phyloP scores from a whole-genome alignment of 2,329 filamentous ascomycete species.

The Colletotrichum paranaense region DNA sequence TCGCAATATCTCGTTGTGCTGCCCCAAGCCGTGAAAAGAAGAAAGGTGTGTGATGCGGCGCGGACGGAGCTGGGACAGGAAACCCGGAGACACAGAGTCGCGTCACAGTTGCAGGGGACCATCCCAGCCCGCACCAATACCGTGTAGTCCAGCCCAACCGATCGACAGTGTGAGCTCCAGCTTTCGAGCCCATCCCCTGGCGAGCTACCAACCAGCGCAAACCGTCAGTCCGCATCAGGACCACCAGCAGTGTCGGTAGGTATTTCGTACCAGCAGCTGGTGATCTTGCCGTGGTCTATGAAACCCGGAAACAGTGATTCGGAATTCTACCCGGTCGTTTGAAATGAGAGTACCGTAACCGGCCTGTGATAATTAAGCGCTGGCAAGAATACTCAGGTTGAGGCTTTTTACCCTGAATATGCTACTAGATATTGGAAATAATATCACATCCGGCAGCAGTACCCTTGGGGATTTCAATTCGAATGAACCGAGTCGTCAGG shows the following conservation, averaged over 20 bases:
- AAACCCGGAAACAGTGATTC: too few species aligned
- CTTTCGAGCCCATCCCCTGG: background rate
- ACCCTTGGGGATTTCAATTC: background rate
- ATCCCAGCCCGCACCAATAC: background rate
- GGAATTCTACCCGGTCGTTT: background rate
- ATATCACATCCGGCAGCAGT: background rate
- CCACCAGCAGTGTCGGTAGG: background rate
- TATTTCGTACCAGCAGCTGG: too few species aligned
- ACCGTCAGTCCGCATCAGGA: conserved; percentile 1
- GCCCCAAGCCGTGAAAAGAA: conserved; percentile 15
- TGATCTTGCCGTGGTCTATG: too few species aligned
- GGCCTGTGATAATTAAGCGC: background rate
- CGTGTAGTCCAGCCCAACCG: conserved; percentile 20
- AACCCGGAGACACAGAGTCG: conserved; percentile 21
- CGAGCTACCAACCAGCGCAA: conserved; percentile 10
- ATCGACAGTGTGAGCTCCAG: conserved; percentile 23
- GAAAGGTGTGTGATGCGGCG: conserved; percentile 32
- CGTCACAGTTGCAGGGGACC: conserved; percentile 1
- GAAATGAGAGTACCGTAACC: background rate
- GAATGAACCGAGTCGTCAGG: background rate
- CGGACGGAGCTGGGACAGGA: conserved; percentile 29
- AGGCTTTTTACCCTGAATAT: background rate
- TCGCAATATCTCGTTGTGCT: background rate
- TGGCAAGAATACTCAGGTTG: background rate
- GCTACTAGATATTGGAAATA: background rate